Conservation (phyloP, 192 early-diverging fungal genomes). For the Coemansia umbellata region DNA sequence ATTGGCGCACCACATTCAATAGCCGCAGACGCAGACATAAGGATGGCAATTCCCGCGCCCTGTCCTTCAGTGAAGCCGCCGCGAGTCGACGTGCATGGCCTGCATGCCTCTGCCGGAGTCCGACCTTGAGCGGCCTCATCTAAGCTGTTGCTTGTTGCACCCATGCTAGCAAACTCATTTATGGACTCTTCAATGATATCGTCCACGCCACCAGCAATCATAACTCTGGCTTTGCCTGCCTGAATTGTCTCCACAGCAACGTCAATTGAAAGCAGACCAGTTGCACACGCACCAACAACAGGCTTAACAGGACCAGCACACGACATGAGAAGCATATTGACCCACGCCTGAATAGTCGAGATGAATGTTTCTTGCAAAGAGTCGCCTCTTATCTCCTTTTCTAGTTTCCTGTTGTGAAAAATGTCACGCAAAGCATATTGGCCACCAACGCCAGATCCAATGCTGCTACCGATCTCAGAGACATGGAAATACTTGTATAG, state of each 20-base stretch:
- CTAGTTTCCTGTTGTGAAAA: constrained; percentile 70
- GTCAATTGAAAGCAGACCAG: constrained; percentile 88
- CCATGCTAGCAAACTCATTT: constrained; percentile 92
- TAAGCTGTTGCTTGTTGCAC: constrained; percentile 80
- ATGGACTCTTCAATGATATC: constrained; percentile 83
- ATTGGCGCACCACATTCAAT: constrained; percentile 88
- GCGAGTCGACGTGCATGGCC: constrained; percentile 83
- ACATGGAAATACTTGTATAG: constrained; percentile 95
- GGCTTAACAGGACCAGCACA: constrained; percentile 84
- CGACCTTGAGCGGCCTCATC: constrained; percentile 85
- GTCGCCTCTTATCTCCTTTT: constrained; percentile 77
- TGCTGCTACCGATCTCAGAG: constrained; percentile 83
- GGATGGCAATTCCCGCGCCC: constrained; percentile 80
- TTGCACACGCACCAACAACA: constrained; percentile 83
- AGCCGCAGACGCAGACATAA: constrained; percentile 82
- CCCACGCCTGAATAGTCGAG: constrained; percentile 24
- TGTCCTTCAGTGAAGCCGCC: constrained; percentile 91
- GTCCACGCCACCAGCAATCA: constrained; percentile 88
- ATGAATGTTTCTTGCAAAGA: constrained; percentile 75
- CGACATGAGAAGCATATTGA: constrained; percentile 90
- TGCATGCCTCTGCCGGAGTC: constrained; percentile 82
- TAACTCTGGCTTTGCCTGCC: constrained; percentile 83
- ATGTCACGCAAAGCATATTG: constrained; percentile 63
- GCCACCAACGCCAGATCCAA: constrained; percentile 86
- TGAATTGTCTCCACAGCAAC: constrained; percentile 85